phyloP scores from a whole-genome alignment of 2,329 filamentous ascomycete genomes.

The Fonsecaea monophora region DNA sequence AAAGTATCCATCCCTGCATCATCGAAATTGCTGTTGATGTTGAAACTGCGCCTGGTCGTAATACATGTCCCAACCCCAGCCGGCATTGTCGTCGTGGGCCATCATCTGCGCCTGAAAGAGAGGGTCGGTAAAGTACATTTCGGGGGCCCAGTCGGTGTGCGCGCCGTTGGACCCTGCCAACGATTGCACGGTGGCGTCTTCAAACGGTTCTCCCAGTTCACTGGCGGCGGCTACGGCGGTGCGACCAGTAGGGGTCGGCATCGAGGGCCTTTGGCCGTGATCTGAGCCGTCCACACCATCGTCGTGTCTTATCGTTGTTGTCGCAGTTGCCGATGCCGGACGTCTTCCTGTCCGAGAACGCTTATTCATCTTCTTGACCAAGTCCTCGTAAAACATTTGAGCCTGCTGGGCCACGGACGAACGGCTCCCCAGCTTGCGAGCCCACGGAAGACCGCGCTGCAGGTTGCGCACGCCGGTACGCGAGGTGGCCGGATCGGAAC shows the following conservation, averaged over 20 bases:
- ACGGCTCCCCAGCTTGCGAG: conserved; percentile 11
- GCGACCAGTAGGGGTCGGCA: too few species aligned
- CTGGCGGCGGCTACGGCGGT: background rate
- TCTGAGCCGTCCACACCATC: background rate
- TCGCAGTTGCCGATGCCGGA: background rate
- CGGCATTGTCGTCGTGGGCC: conserved; percentile 5
- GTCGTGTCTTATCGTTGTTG: background rate
- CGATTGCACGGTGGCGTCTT: conserved; percentile 12
- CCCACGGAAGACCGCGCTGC: conserved; percentile 9
- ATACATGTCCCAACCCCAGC: conserved; percentile 13
- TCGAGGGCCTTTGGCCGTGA: background rate
- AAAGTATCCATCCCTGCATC: too few species aligned
- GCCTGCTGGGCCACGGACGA: conserved; percentile 13
- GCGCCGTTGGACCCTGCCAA: conserved; percentile 3
- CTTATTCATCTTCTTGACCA: conserved; percentile 15
- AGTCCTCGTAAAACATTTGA: conserved; percentile 15
- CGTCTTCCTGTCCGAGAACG: background rate
- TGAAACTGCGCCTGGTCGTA: conserved; percentile 12
- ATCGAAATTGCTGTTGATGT: conserved; percentile 12
- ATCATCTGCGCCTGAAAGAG: conserved; percentile 16
- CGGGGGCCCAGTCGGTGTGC: conserved; percentile 11
- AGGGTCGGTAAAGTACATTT: conserved; percentile 16
- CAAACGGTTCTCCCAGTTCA: background rate
- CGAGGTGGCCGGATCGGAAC: conserved; percentile 14
- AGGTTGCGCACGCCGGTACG: conserved; percentile 8